These are phyloP conservation scores for Citrus mangshanensis DNA, from an alignment of 345 rosid species.

Conservation along the genomic window DNA sequence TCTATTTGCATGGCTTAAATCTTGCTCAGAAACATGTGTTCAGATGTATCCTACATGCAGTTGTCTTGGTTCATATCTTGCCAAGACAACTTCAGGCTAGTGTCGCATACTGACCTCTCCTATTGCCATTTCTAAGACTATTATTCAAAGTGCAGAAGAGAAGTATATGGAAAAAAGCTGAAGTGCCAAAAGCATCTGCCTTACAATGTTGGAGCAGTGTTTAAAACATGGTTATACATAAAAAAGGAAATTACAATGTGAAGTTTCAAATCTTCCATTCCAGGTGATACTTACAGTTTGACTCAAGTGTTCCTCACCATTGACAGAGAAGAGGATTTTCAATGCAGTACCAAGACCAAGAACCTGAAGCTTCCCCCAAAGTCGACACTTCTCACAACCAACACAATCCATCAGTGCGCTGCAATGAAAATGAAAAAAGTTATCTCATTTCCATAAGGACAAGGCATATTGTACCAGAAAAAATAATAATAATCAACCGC, in stretches of 20 bases:
- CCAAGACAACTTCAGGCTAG: background rate
- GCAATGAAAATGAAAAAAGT: constrained; percentile 30
- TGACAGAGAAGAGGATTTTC: constrained; percentile 80
- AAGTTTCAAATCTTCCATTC: background rate
- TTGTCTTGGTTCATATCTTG: background rate
- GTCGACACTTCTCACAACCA: constrained; percentile 96
- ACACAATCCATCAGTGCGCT: constrained; percentile 96
- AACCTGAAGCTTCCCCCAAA: constrained; percentile 99
- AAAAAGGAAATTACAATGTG: constrained; percentile 2
- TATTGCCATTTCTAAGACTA: background rate
- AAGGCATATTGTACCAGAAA: background rate
- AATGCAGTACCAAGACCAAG: constrained; percentile 94
- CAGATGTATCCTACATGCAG: background rate
- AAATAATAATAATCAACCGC: background rate
- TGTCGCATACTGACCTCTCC: background rate
- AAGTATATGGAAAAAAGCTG: background rate
- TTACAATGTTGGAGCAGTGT: background rate
- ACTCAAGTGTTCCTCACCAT: constrained; percentile 45
- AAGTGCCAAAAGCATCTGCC: background rate
- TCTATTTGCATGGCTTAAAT: background rate
- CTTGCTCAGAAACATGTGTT: background rate
- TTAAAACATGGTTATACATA: background rate
- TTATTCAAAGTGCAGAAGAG: background rate
- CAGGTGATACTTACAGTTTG: constrained; percentile 50
- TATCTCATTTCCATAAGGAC: background rate